phyloP scores from a whole-genome alignment of 148 eudicot genomes.

The Simmondsia chinensis region DNA sequence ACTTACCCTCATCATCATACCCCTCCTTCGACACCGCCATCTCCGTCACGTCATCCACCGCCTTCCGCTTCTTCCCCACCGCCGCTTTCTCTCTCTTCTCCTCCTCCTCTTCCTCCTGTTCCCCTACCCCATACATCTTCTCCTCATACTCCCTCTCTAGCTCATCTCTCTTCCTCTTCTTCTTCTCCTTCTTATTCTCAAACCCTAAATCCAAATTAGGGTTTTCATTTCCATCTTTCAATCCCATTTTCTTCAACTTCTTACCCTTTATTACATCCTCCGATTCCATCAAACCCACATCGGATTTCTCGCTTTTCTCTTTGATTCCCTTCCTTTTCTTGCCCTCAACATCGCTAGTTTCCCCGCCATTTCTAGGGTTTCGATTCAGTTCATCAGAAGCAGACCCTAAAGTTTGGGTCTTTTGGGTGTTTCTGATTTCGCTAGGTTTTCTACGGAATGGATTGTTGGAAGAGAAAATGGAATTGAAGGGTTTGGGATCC shows the following conservation, averaged over 20 bases:
- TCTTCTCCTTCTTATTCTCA: conserved; percentile 33
- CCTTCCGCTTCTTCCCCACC: conserved; percentile 72
- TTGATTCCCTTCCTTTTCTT: conserved; percentile 28
- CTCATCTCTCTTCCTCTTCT: conserved; percentile 87
- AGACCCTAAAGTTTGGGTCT: conserved; percentile 5
- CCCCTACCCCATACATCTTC: conserved; percentile 23
- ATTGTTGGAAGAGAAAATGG: conserved; percentile 52
- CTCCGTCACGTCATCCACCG: conserved; percentile 36
- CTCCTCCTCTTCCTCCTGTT: conserved; percentile 15
- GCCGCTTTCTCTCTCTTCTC: conserved; percentile 14
- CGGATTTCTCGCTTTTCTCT: conserved; percentile 10
- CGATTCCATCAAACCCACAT: background rate
- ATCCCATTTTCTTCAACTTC: conserved; percentile 8
- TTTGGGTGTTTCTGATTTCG: conserved; percentile 3
- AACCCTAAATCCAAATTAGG: conserved; percentile 5
- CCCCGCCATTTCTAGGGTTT: conserved; percentile 9
- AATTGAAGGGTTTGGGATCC: conserved; percentile 9
- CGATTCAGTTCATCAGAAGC: conserved; percentile 5
- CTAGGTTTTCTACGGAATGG: conserved; percentile 50
- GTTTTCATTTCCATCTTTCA: conserved; percentile 7
- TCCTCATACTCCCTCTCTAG: conserved; percentile 62
- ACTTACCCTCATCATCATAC: conserved; percentile 86
- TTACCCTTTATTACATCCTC: conserved; percentile 10
- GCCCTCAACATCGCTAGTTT: conserved; percentile 8
- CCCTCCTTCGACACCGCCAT: conserved; percentile 61